phyloP scores from a whole-genome alignment of 2,329 filamentous ascomycete species.

The Ambrosiella cleistominuta region DNA sequence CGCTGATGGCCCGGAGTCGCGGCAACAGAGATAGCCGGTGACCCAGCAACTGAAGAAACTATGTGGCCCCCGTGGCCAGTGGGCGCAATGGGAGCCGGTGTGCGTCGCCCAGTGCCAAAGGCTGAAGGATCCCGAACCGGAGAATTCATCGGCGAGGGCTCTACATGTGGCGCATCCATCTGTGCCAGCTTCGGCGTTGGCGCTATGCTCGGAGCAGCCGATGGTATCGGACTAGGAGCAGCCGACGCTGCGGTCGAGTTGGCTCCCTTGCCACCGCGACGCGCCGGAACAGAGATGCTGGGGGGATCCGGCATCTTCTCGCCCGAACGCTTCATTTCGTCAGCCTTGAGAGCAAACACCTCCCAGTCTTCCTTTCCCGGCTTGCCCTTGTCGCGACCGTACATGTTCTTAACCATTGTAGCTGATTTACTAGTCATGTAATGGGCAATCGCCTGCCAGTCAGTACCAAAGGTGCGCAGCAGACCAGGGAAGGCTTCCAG shows the following conservation, averaged over 20 bases:
- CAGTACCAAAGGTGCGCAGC: conserved; percentile 58
- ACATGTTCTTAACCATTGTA: conserved; percentile 70
- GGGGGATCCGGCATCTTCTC: conserved; percentile 45
- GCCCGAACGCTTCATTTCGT: conserved; percentile 35
- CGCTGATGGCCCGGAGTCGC: conserved; percentile 1
- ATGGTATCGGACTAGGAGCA: conserved; percentile 4
- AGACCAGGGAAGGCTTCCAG: conserved; percentile 58
- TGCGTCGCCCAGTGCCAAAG: neutral
- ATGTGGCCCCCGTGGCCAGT: conserved; percentile 1
- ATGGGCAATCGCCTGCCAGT: conserved; percentile 57
- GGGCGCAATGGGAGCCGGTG: neutral
- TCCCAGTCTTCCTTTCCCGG: conserved; percentile 39
- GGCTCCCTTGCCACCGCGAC: conserved; percentile 22
- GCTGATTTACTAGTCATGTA: conserved; percentile 73
- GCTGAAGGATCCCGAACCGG: conserved; percentile 2
- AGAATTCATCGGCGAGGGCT: conserved; percentile 6
- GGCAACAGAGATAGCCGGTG: neutral
- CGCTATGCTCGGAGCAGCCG: conserved; percentile 2
- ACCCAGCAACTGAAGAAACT: neutral
- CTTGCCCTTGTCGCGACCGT: conserved; percentile 43
- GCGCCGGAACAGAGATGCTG: conserved; percentile 25
- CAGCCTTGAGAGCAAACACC: conserved; percentile 40
- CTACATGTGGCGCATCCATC: conserved; percentile 8
- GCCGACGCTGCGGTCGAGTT: conserved; percentile 3
- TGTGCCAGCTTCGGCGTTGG: conserved; percentile 6